Conservation (phyloP, 257 asterid species). For the Solanum etuberosum region DNA sequence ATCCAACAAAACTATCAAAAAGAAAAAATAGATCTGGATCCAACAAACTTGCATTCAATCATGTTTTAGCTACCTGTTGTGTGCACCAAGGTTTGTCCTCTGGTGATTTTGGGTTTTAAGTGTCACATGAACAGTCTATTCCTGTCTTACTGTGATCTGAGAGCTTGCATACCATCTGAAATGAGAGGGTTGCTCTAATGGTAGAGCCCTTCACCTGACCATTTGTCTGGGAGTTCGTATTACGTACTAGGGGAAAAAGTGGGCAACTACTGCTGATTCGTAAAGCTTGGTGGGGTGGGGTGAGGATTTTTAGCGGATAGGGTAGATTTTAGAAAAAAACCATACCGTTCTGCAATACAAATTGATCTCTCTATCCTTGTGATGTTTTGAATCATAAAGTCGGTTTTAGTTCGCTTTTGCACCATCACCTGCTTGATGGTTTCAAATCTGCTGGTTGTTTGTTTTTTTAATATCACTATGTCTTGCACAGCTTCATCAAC, state of each 20-base stretch:
- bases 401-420: neutral
- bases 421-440: neutral
- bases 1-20: neutral
- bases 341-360: neutral
- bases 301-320: neutral
- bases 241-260: neutral
- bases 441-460: neutral
- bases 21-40: neutral
- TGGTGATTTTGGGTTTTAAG: neutral
- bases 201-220: neutral
- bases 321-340: neutral
- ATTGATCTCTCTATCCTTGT: neutral
- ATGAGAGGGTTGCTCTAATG: neutral
- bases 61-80: neutral
- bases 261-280: neutral
- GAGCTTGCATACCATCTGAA: neutral
- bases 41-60: neutral
- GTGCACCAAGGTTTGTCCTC: neutral
- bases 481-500: neutral
- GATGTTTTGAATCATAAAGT: neutral
- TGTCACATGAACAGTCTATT: neutral
- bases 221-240: neutral
- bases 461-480: neutral
- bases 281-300: neutral
- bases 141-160: neutral